A percentile compares a stretch with the other conserved stretches of the same genome.
These are phyloP conservation scores for Malassezia pachydermatis DNA, from an alignment of 1,284 basidiomycete genomes.

Conservation along the genomic window DNA sequence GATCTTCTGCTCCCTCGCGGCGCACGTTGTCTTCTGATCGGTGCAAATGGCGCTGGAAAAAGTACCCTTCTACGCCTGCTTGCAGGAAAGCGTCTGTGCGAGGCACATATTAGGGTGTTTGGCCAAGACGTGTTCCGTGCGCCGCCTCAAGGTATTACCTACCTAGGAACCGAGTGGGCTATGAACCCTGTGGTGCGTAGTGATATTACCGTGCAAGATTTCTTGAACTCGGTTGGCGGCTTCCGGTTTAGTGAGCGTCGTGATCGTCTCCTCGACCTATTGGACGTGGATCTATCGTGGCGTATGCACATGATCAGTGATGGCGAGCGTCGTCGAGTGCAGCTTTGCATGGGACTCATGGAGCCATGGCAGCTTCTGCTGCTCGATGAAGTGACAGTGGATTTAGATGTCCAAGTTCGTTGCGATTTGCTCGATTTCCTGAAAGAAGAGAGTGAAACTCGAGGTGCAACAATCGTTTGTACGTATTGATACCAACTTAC, in stretches of 20 bases:
- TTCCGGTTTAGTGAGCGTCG: conserved; percentile 83
- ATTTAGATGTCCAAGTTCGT: conserved; percentile 93
- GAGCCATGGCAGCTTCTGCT: conserved; percentile 83
- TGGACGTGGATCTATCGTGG: conserved; percentile 70
- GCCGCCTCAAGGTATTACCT: conserved; percentile 53
- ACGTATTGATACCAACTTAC: conserved; percentile 46
- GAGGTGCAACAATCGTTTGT: conserved; percentile 84
- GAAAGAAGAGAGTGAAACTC: conserved; percentile 65
- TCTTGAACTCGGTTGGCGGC: conserved; percentile 73
- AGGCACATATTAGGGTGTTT: conserved; percentile 35
- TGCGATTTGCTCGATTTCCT: conserved; percentile 81
- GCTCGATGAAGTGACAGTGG: conserved; percentile 94
- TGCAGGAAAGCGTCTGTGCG: conserved; percentile 63
- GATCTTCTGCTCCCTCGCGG: conserved; percentile 32
- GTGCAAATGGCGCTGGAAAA: conserved; percentile 67
- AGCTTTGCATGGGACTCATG: conserved; percentile 96
- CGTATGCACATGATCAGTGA: conserved; percentile 87
- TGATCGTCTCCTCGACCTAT: conserved; percentile 73
- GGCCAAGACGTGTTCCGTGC: conserved; percentile 44
- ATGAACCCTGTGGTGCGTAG: conserved; percentile 86
- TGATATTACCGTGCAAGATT: conserved; percentile 55
- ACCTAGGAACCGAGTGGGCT: conserved; percentile 70
- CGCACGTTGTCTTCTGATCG: conserved; percentile 42
- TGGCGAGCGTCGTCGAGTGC: conserved; percentile 83
- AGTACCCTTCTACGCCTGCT: conserved; percentile 87